Evolutionary conservation across 192 early-diverging fungal genomes (phyloP).

Genomic region (Powellomyces hirtus): DNA sequence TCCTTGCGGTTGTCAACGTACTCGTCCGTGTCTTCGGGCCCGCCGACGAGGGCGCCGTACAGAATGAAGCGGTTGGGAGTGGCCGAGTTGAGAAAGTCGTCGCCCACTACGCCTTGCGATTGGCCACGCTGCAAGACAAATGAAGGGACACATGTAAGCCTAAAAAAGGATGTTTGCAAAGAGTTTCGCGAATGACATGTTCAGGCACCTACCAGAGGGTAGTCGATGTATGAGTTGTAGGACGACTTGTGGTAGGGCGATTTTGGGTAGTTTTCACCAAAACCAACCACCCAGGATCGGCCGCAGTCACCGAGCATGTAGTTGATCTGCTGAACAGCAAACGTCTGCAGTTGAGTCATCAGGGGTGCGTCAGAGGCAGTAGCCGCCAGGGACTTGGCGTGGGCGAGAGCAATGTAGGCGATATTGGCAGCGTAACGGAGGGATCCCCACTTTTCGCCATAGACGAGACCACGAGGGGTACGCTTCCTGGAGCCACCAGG

Average conservation of each 20-base stretch:
- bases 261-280: slow-evolving; percentile 48
- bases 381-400: slow-evolving; percentile 21
- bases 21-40: slow-evolving; percentile 14
- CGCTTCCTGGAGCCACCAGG: slow-evolving; percentile 27
- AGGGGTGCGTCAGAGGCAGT: not conserved
- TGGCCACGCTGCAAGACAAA: slow-evolving; percentile 32
- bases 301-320: slow-evolving; percentile 54
- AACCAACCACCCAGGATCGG: slow-evolving; percentile 51
- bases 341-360: slow-evolving; percentile 12
- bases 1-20: slow-evolving; percentile 28
- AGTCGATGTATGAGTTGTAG: slow-evolving; percentile 56
- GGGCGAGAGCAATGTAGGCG: slow-evolving; percentile 42
- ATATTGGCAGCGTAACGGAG: slow-evolving; percentile 50
- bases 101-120: slow-evolving; percentile 41
- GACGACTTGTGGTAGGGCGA: slow-evolving; percentile 53
- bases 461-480: slow-evolving; percentile 54
- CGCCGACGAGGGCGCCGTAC: slow-evolving; percentile 37
- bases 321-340: slow-evolving; percentile 51
- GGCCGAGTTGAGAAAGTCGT: slow-evolving; percentile 42
- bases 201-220: slow-evolving; percentile 32
- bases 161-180: no score
- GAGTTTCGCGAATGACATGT: no score
- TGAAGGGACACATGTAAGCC: no score
- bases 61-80: slow-evolving; percentile 48
- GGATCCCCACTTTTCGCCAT: slow-evolving; percentile 46